Evolutionary conservation across 2,329 filamentous ascomycete genomes (phyloP).

Genomic region (Neospermospora avenae): DNA sequence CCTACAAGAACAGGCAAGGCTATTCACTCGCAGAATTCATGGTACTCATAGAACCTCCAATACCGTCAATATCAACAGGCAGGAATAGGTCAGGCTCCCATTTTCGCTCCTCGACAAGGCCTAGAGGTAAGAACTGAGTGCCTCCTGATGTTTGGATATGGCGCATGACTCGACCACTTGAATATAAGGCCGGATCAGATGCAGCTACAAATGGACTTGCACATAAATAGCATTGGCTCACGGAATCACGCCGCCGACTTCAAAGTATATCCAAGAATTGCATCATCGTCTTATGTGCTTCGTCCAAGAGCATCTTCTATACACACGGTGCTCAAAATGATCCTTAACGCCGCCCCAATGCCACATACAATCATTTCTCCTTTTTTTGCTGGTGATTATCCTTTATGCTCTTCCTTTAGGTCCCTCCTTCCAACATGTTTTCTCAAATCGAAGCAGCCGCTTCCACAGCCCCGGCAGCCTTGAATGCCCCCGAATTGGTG

Average conservation of each 20-base stretch:
- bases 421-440: not conserved
- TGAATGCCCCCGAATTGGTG: conserved; percentile 62
- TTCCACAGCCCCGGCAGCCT: conserved; percentile 59
- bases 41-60: too few species aligned
- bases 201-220: not conserved
- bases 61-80: too few species aligned
- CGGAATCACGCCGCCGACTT: not conserved
- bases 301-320: conserved; percentile 12
- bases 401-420: conserved; percentile 1
- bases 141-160: not conserved
- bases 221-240: too few species aligned
- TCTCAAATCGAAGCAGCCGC: conserved; percentile 43
- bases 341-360: conserved; percentile 17
- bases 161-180: not conserved
- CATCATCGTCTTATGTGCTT: conserved; percentile 12
- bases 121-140: too few species aligned
- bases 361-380: conserved; percentile 1
- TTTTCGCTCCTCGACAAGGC: too few species aligned
- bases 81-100: too few species aligned
- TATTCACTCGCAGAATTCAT: too few species aligned
- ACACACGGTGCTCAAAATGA: conserved; percentile 8
- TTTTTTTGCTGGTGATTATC: conserved; percentile 12
- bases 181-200: not conserved
- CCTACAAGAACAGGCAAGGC: too few species aligned
- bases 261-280: conserved; percentile 1